Base-by-base conservation (phyloP, 129 eudicot genomes). In the Centella asiatica region DNA sequence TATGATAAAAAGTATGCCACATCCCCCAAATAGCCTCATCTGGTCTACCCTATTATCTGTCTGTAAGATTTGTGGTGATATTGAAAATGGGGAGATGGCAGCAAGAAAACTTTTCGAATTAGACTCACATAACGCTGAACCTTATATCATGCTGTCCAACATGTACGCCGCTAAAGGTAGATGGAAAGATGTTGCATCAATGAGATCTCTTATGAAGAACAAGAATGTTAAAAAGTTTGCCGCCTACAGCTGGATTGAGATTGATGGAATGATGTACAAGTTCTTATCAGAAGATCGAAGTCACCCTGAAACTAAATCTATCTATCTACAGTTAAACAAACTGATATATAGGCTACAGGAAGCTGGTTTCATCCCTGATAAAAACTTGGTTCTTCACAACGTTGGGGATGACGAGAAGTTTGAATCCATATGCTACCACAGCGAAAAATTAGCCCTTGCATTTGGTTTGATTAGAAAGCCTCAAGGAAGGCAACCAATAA, bases 41-140 rank as follows among this genome's bases (percentile, higher is more conserved):
- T 76, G 86, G 86, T 80, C 86, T 23, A 76, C 86, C 52, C 82
- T 80, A 53, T 80, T 80, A 55, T 64, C 72, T 23, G 74, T 80
- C 65, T 76, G 76, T 65, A 76, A 72, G 62, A 61, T 68, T 19
- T 68, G 74, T 7, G 76, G 76, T 55, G 73, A 76, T 59, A 54
- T 72, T 28, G 23, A 59, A 65, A 78, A 72, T 56, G 81, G 62
- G 13, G 81, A 75, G 64, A 51, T 72, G 67, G 81, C 79, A 9
- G 88, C 88, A 36, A 76, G 49, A 23, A 57, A 50, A 12, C 71
- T 82, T 1, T 33, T 76, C 60, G 77, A 71, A 27, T 67, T 78
- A 49, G 84, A 82, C 31, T 78, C 84, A 13, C 36, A 26, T 5
- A 82, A 75, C 66, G 84, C 84, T 20, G 84, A 76, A 69, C 80